Evolutionary conservation across 2,329 filamentous ascomycete species (phyloP), one percentile per base, ranked within the genome.

Genomic region (Cytospora schulzeri): DNA sequence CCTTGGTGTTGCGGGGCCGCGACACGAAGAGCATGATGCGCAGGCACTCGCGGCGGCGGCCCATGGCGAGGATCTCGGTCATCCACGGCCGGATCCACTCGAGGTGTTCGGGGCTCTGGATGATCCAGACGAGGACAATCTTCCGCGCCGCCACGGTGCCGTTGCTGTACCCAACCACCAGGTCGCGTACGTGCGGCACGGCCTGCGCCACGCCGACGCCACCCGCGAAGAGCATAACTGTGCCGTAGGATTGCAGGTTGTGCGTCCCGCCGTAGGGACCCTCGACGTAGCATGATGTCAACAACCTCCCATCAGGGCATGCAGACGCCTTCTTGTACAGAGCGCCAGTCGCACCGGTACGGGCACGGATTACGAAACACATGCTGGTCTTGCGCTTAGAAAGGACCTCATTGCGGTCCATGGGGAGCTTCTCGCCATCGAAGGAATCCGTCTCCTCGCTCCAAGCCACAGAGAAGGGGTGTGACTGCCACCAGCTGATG

Each of bases 61-160:
- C 88, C 87, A 93, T 90, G 65, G 85, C 85, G 48, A 93, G 81
- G 67, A 93, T 92, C 72, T 89, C 84, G 4, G 90, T 92, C 91
- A 93, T 93, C 89, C 90, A 93, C 9, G 89, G 89, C 55, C 90
- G 83, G 73, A 93, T 92, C 90, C 90, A 93, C 75, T 93, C 90
- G 33, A 93, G 82, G 74, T 93, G 90, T 78, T 93, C 91, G 70
- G 89, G 89, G 71, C 85, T 90, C 71, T 91, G 91, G 64, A 94
- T 90, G 57, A 88, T 88, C 91, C 91, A 94, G 50, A 93, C 86
- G 28, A 94, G 82, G 6, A 92, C 80, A 57, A 93, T 82, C 73
- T 88, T 90, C 67, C 89, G 86, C 1, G 89, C 87, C 1, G 90
- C 88, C 7, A 90, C 87, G 0, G 88, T 91, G 64, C 88, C 87